Percentiles rank a stretch among this genome's conserved stretches.
phyloP scores from a whole-genome alignment of 306 rosid species.

The Cucumis hystrix region DNA sequence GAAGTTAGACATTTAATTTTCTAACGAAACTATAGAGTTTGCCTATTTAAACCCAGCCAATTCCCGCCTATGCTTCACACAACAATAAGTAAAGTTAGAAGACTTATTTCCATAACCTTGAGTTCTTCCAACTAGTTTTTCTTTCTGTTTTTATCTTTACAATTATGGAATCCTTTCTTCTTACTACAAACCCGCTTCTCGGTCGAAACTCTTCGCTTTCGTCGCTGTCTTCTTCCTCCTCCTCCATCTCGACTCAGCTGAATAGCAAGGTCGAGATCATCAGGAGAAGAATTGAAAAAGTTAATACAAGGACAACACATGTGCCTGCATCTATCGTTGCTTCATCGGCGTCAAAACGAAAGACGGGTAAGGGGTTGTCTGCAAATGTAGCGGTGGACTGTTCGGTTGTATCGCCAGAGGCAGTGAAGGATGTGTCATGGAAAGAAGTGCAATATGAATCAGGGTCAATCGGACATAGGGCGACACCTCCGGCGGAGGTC shows the following conservation, averaged over 20 bases:
- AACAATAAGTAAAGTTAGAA: not conserved
- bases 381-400: not conserved
- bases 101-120: not conserved
- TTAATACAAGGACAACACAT: not conserved
- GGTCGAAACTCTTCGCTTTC: not conserved
- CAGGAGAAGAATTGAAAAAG: not conserved
- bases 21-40: not conserved
- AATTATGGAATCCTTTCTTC: not conserved
- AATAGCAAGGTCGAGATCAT: not conserved
- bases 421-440: slow-evolving; percentile 16
- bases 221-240: not conserved
- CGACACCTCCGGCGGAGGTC: slow-evolving; percentile 13
- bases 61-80: not conserved
- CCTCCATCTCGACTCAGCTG: not conserved
- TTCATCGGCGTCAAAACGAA: slow-evolving; percentile 22
- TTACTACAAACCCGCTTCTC: not conserved
- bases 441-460: slow-evolving; percentile 41
- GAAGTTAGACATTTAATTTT: too few species aligned
- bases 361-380: slow-evolving; percentile 8
- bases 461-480: slow-evolving; percentile 61
- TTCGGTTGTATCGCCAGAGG: not conserved
- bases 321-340: slow-evolving; percentile 20
- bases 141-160: not conserved
- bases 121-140: not conserved
- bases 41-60: not conserved